Conservation (phyloP, 768 basidiomycete species). For the Phylloporus sp. region DNA sequence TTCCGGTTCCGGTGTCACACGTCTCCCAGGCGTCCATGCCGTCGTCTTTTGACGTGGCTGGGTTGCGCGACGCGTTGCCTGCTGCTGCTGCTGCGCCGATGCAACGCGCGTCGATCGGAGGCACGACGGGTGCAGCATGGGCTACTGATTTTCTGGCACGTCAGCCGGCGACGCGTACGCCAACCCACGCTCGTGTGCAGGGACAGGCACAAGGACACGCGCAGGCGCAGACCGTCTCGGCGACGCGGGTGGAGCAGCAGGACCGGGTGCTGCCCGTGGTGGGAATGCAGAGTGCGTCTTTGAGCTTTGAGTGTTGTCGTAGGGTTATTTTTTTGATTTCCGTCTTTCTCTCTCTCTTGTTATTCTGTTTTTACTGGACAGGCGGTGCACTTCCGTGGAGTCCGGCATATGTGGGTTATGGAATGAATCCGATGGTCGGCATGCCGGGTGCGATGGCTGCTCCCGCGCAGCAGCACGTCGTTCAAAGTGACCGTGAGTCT, state of each 20-base stretch:
- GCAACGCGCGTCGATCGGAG: constrained; percentile 20
- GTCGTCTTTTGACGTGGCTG: constrained; percentile 53
- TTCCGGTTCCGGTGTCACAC: constrained; percentile 27
- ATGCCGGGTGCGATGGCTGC: constrained; percentile 18
- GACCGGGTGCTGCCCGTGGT: constrained; percentile 6
- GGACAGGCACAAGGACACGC: constrained; percentile 1
- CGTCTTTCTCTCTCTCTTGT: neutral
- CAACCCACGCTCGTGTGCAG: constrained; percentile 5
- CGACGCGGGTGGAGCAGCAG: constrained; percentile 12
- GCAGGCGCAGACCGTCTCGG: constrained; percentile 1
- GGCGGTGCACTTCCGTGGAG: constrained; percentile 39
- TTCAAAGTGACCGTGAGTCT: constrained; percentile 43
- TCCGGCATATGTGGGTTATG: constrained; percentile 32
- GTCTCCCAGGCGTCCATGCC: constrained; percentile 5
- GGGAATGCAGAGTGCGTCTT: constrained; percentile 16
- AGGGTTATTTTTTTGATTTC: constrained; percentile 5
- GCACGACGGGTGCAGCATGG: constrained; percentile 39
- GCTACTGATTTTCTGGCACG: constrained; percentile 52
- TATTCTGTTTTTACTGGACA: constrained; percentile 9
- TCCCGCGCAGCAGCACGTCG: constrained; percentile 20
- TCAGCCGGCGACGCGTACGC: constrained; percentile 20
- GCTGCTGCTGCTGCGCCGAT: neutral
- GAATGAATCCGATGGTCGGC: constrained; percentile 37
- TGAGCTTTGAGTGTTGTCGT: neutral
- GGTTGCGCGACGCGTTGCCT: constrained; percentile 27